These are phyloP conservation scores for Crotalaria pallida DNA, from an alignment of 306 rosid species.

Conservation along the genomic window DNA sequence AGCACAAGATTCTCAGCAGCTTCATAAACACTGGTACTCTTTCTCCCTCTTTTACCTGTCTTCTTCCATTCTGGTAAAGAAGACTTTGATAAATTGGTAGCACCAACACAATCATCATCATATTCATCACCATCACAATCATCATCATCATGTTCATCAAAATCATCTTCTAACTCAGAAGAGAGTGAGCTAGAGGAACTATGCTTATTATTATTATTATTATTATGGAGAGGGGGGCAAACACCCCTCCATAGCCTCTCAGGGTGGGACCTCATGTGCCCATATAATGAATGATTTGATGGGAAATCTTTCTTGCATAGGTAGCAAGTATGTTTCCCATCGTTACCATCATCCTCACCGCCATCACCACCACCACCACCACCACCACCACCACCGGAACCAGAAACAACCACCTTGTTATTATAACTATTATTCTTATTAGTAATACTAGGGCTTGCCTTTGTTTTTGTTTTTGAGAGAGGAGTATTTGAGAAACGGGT, in stretches of 20 bases:
- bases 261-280: conserved; percentile 31
- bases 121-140: neutral
- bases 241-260: conserved; percentile 32
- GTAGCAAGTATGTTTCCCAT: neutral
- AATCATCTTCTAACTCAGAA: no score
- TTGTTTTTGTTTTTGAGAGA: neutral
- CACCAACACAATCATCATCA: neutral
- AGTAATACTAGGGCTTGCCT: no score
- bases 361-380: neutral
- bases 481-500: neutral
- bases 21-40: neutral
- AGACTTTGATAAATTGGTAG: neutral
- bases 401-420: neutral
- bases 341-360: neutral
- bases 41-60: conserved; percentile 14
- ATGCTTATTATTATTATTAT: neutral
- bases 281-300: neutral
- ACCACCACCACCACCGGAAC: no score
- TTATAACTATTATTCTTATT: no score
- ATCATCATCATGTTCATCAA: neutral
- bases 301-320: conserved; percentile 21
- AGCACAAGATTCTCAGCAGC: conserved; percentile 16
- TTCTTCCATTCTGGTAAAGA: conserved; percentile 9
- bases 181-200: neutral
- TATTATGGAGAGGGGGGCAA: neutral